A percentile compares a stretch with the other conserved stretches of the same genome.
These are phyloP conservation scores for Hypoxylon sp. DNA, from an alignment of 2,329 filamentous ascomycete genomes.

Conservation along the genomic window DNA sequence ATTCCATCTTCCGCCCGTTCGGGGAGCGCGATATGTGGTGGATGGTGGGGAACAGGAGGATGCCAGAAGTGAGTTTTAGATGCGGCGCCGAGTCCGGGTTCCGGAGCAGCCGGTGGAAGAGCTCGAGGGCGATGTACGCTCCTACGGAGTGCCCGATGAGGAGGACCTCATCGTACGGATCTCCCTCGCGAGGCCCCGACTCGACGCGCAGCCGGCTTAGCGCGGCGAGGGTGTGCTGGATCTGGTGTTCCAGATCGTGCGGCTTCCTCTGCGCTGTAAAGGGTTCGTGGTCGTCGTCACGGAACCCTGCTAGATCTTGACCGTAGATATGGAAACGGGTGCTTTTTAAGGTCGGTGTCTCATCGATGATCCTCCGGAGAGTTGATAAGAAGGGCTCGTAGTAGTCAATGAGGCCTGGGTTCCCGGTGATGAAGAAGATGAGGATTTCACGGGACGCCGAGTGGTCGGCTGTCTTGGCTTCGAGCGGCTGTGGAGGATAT, in stretches of 20 bases:
- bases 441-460: constrained; percentile 56
- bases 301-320: constrained; percentile 70
- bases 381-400: constrained; percentile 75
- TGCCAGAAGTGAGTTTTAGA: constrained; percentile 62
- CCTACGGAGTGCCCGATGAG: constrained; percentile 82
- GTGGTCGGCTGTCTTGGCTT: constrained; percentile 8
- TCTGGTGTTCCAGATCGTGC: constrained; percentile 66
- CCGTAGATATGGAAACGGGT: constrained; percentile 67
- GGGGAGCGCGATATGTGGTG: constrained; percentile 75
- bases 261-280: constrained; percentile 59
- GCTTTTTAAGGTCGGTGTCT: constrained; percentile 44
- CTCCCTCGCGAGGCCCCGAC: constrained; percentile 50
- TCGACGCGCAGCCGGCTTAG: constrained; percentile 52
- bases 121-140: constrained; percentile 76
- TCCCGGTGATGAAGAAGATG: constrained; percentile 80
- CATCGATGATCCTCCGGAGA: constrained; percentile 66
- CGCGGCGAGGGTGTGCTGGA: constrained; percentile 58
- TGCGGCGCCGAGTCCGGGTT: constrained; percentile 52
- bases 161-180: constrained; percentile 69
- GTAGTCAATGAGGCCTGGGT: constrained; percentile 81
- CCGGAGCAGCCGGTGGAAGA: constrained; percentile 69
- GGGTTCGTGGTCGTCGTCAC: constrained; percentile 63
- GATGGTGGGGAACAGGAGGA: constrained; percentile 81
- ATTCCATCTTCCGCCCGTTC: constrained; percentile 66
- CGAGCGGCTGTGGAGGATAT: constrained; percentile 29